Evolutionary conservation across 768 basidiomycete genomes (phyloP), one percentile per base, ranked within the genome.

Genomic region (Candolleomyces eurysporus): DNA sequence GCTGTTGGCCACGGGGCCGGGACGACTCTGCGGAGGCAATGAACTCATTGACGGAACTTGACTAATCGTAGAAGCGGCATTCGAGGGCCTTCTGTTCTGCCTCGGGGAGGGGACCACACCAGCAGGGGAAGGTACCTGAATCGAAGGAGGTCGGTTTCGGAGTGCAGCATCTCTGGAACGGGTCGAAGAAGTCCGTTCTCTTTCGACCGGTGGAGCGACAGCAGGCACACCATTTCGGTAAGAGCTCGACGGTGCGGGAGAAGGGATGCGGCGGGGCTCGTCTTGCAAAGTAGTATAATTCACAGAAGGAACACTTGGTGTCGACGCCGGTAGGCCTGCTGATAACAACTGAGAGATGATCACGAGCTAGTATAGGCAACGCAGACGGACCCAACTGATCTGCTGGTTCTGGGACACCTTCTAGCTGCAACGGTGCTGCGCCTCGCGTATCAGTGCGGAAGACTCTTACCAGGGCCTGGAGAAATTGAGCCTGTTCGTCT

Each of bases 401-500:
- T n/a, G 36, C 36, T 36, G 70, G 67, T 52, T 84, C 82, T 52
- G 75, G 69, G 3, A 91, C 67, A 9, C 90, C 89, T 31, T 84
- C 82, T 22, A 92, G 71, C 31, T 86, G 82, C 61, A 92, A 70
- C 9, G 79, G 67, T 0, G 74, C 71, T 30, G 79, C 73, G 3
- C 79, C 75, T 21, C 75, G 77, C 21, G 82, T 71, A 22, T 84
- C 75, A 40, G 71, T 71, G 42, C 75, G 82, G 70, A 88, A 90
- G 39, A 89, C 77, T 48, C 85, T 82, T 61, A 94, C 74, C 45
- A 90, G 66, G 1, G 88, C 79, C 45, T 81, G 79, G 53, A 97
- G 70, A 71, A 98, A 98, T 13, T 75, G 74, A 13, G 77, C 66
- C 71, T 96, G 96, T 66, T 98, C 94, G 26, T 70, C 70, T 36